These are phyloP conservation scores for Aspergillus chevalieri DNA, from an alignment of 2,329 filamentous ascomycete species.

Conservation along the genomic window DNA sequence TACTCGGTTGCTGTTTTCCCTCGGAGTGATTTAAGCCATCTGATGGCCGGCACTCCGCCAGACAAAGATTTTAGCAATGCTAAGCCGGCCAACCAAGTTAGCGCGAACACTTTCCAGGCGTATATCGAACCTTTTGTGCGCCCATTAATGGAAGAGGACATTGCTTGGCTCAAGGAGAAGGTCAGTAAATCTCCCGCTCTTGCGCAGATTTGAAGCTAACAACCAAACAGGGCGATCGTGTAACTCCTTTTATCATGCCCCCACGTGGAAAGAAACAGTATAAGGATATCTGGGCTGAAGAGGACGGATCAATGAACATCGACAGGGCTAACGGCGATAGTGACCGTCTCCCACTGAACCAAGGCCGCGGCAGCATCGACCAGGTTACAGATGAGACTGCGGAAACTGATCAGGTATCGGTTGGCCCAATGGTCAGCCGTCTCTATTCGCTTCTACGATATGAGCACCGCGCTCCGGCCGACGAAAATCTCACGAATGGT, in stretches of 20 bases:
- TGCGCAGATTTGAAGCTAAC: neutral
- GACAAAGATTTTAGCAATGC: conserved; percentile 94
- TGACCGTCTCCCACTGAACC: conserved; percentile 69
- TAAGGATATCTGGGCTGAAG: conserved; percentile 85
- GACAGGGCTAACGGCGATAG: conserved; percentile 58
- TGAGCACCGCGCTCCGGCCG: conserved; percentile 50
- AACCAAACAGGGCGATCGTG: conserved; percentile 62
- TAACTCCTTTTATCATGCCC: conserved; percentile 78
- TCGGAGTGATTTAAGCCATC: conserved; percentile 68
- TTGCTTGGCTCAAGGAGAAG: conserved; percentile 84
- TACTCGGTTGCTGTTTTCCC: conserved; percentile 84
- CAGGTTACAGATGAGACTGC: conserved; percentile 78
- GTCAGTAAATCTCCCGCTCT: conserved; percentile 31
- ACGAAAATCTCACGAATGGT: conserved; percentile 53
- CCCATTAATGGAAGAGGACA: conserved; percentile 83
- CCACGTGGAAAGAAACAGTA: conserved; percentile 80
- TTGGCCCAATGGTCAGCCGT: conserved; percentile 77
- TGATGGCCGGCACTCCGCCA: conserved; percentile 82
- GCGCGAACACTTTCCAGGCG: conserved; percentile 84
- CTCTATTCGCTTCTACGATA: conserved; percentile 75
- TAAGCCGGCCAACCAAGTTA: conserved; percentile 91
- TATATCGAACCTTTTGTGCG: conserved; percentile 91
- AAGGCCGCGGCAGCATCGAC: conserved; percentile 78
- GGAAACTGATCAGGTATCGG: conserved; percentile 82
- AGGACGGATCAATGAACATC: conserved; percentile 73